Conservation (phyloP, 169 alveolate species). For the Perkinsus olseni region DNA sequence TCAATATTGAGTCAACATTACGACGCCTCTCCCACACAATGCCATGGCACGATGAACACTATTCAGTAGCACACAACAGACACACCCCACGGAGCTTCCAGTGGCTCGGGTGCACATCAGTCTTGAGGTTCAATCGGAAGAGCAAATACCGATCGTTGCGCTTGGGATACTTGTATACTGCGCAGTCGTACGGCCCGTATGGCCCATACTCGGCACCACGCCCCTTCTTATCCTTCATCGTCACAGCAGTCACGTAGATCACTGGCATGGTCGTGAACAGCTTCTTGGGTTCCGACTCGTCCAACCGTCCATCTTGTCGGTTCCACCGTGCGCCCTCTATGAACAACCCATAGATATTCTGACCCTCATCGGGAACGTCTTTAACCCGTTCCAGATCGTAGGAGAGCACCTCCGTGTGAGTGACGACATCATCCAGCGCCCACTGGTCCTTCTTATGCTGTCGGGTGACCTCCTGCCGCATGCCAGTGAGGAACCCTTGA, state of each 20-base stretch:
- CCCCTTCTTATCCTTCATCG: conserved; percentile 67
- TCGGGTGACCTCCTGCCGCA: conserved; percentile 86
- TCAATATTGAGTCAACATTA: too few species aligned
- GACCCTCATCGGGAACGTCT: conserved; percentile 74
- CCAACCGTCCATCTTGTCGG: conserved; percentile 76
- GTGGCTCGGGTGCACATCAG: conserved; percentile 62
- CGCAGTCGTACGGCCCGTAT: conserved; percentile 74
- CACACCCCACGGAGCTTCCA: conserved; percentile 63
- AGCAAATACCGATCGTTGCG: conserved; percentile 86
- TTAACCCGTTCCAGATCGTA: conserved; percentile 50
- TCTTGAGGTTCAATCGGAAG: conserved; percentile 74
- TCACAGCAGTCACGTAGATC: conserved; percentile 76
- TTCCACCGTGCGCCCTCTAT: conserved; percentile 92
- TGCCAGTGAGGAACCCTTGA: conserved; percentile 85
- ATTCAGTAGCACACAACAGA: conserved; percentile 56
- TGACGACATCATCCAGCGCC: conserved; percentile 87
- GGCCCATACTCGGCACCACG: conserved; percentile 66
- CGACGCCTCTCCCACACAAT: too few species aligned
- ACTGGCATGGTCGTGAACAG: conserved; percentile 67
- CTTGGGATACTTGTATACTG: conserved; percentile 83
- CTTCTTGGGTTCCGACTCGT: conserved; percentile 71
- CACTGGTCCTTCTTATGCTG: conserved; percentile 80
- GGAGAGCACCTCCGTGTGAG: conserved; percentile 63
- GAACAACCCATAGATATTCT: conserved; percentile 81
- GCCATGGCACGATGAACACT: conserved; percentile 1